Conservation (phyloP, 1,284 basidiomycete species). For the Uromyces viciae-fabae region DNA sequence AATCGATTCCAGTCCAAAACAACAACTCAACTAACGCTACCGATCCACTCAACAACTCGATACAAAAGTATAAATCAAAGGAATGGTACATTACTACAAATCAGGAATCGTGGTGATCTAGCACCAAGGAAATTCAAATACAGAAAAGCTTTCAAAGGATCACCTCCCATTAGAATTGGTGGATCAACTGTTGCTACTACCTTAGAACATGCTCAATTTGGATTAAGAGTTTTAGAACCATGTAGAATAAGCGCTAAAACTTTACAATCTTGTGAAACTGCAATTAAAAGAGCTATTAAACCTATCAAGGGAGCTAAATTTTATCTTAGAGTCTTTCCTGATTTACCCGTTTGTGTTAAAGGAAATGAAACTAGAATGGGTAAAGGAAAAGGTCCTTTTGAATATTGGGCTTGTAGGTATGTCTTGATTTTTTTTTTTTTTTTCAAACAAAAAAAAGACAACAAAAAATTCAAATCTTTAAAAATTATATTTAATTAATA, state of each 20-base stretch:
- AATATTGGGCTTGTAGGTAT: slow-evolving; percentile 44
- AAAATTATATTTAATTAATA: too few relatives aligned
- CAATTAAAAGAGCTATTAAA: slow-evolving; percentile 42
- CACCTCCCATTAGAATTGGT: slow-evolving; percentile 17
- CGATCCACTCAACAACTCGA: too few relatives aligned
- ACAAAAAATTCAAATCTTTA: too few relatives aligned
- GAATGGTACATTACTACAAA: too few relatives aligned
- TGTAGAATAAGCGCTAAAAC: slow-evolving; percentile 39
- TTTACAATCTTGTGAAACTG: slow-evolving; percentile 33
- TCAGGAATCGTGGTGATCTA: slow-evolving; percentile 17
- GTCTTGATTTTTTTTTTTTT: neutral
- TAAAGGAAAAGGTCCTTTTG: slow-evolving; percentile 44
- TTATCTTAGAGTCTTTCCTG: slow-evolving; percentile 40
- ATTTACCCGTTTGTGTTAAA: slow-evolving; percentile 43
- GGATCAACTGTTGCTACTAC: slow-evolving; percentile 38
- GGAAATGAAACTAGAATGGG: slow-evolving; percentile 45
- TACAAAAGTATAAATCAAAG: too few relatives aligned
- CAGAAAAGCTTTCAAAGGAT: slow-evolving; percentile 39
- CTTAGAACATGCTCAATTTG: slow-evolving; percentile 38
- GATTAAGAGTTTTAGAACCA: slow-evolving; percentile 25
- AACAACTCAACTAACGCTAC: too few relatives aligned
- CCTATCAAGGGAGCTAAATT: slow-evolving; percentile 28
- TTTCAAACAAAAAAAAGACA: too few relatives aligned
- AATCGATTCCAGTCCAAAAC: too few relatives aligned
- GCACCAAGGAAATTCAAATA: slow-evolving; percentile 34